Percentiles rank a stretch among this genome's conserved stretches.
These are phyloP conservation scores for Eremothecium gossypii DNA, from an alignment of 1,139 yeast genomes.

Conservation along the genomic window DNA sequence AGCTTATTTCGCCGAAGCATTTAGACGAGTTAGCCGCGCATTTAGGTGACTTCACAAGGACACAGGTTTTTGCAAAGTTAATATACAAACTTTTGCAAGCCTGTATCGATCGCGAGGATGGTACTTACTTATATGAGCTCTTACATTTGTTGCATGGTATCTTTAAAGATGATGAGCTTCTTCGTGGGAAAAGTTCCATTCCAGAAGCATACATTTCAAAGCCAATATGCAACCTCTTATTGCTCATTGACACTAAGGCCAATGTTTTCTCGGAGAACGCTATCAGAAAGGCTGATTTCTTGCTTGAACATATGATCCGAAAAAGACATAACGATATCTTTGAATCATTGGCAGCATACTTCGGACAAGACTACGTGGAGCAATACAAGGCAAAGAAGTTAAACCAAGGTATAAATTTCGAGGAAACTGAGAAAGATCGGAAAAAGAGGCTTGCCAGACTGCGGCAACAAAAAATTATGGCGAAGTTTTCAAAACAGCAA, in stretches of 20 bases:
- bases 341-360: slow-evolving; percentile 44
- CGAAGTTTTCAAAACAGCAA: slow-evolving; percentile 74
- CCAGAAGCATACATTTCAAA: slow-evolving; percentile 41
- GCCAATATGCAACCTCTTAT: slow-evolving; percentile 47
- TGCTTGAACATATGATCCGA: slow-evolving; percentile 42
- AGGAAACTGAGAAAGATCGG: slow-evolving; percentile 44
- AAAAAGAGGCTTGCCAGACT: slow-evolving; percentile 52
- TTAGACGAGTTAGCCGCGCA: slow-evolving; percentile 27
- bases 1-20: slow-evolving; percentile 26
- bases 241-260: slow-evolving; percentile 40
- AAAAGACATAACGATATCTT: slow-evolving; percentile 40
- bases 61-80: slow-evolving; percentile 45
- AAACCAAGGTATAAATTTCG: slow-evolving; percentile 36
- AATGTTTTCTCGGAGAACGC: slow-evolving; percentile 38
- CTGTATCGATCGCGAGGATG: slow-evolving; percentile 42
- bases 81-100: slow-evolving; percentile 47
- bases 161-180: slow-evolving; percentile 43
- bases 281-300: slow-evolving; percentile 44
- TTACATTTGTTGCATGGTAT: slow-evolving; percentile 62
- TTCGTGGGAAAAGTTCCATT: slow-evolving; percentile 34
- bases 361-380: slow-evolving; percentile 47
- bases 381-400: slow-evolving; percentile 39
- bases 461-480: slow-evolving; percentile 61
- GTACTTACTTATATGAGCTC: slow-evolving; percentile 47
- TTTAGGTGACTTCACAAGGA: slow-evolving; percentile 46